Base-by-base conservation (phyloP, 176 grass and related monocot genomes). In the Elaeis guineensis region DNA sequence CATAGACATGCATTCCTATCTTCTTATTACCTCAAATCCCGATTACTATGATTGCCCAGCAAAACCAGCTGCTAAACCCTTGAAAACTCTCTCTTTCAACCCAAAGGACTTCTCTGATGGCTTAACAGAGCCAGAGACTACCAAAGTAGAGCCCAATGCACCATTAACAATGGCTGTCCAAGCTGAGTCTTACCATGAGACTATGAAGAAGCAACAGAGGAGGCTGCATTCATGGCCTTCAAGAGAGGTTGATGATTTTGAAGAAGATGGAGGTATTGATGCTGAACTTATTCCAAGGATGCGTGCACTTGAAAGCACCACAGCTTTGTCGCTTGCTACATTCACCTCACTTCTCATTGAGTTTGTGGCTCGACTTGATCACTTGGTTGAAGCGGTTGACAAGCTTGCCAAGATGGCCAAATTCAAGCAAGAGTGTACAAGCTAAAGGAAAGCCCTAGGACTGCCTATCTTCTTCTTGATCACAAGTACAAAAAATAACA, bases 211-310 rank as follows among this genome's bases (percentile, higher is more conserved):
- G 59, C 81, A 88, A 21, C 84, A 89, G 57, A 78, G 82, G 69
- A 84, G 84, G 68, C 74, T 85, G 49, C 78, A 84, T 69, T 95
- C 84, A 19, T 95, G 89, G 84, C 89, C 89, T 62, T 84, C 84
- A 18, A 71, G 71, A 49, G 69, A 65, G 63, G 71, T 94, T 32
- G 64, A 82, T 58, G 67, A 72, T 63, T 71, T 82, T 54, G 75
- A 75, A 28, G 77, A 80, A 19, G 81, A 83, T 3, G 71, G 50
- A 14, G 73, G 55, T 18, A 64, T 71, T 12, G 73, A 59, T 15
- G 52, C 58, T 51, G 81, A 72, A 50, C 35, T 76, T 30, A 73
- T 85, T 18, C 84, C 81, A 3, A 85, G 69, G 76, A 85, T 95
- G 89, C 24, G 11, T 19, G 64, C 89, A 44, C 72, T 89, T 48